Base-by-base conservation (phyloP, 1,284 basidiomycete species). In the Ustilago curta region DNA sequence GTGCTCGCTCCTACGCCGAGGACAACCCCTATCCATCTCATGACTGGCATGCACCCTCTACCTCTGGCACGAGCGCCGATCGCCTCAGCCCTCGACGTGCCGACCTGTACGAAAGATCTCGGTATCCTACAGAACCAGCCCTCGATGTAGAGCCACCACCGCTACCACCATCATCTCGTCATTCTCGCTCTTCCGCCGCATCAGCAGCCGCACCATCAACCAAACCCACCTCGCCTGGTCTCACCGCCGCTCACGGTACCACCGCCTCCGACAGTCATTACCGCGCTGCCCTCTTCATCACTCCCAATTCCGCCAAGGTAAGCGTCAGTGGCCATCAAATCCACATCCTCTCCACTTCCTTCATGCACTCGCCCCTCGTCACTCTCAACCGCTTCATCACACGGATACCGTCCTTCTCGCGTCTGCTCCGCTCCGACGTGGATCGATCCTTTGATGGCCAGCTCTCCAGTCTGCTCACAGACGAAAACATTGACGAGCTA, bases 341-440 rank as follows among this genome's bases (percentile, higher is more conserved):
- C 3, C 37, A 27, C 21, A 45, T 55, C 43, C 59, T 59, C 43
- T 25, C 40, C 52, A 58, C 45, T 37, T n/a, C 21, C 2, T 58
- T 21, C 48, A 42, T 62, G 43, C 48, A 61, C 21, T 50, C 59
- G 29, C 55, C 56, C 9, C 49, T 59, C 6, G 16, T 59, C 39
- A 56, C 55, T 16, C 69, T 71, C 48, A 59, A 62, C 27, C 69
- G 63, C 19, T 60, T 66, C 59, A 61, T 71, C 44, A 45, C 54
- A 16, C 59, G 49, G 51, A 54, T 65, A 9, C 56, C 62, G 4
- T 50, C 55, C 51, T 65, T 59, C 18, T 59, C 56, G 2, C 62
- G 50, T 16, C 55, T 65, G 2, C 50, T 65, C 12, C 62, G 62
- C 3, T 56, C 56, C 21, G 56, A 59, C 5, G 49, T 54, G 49